Base-by-base conservation (phyloP, 106 monocot genomes). In the Hemerocallis citrina region DNA sequence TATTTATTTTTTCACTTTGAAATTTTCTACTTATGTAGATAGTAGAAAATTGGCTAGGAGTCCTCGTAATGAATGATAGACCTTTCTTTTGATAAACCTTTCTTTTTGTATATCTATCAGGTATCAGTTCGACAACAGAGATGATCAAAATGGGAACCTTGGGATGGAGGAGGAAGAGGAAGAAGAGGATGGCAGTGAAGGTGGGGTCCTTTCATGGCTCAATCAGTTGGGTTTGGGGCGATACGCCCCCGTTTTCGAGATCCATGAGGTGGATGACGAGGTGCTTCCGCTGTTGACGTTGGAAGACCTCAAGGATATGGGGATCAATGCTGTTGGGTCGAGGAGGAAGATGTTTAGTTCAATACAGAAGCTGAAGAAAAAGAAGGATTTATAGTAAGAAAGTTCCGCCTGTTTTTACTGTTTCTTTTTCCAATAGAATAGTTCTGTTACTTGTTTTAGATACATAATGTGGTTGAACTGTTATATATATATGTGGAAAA, bases 281-380 rank as follows among this genome's bases (percentile, higher is more conserved):
- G 92, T 85, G 55, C 74, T 99, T 25, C 92, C 92, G 7, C 21
- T 88, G 55, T 67, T 99, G 55, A 92, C 98, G 0, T 19, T 92
- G 42, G 88, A 92, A 34, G 98, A 99, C 50, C 57, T 99, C 51
- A 92, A 76, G 68, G 92, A 99, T 34, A 99, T 99, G 98, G 92
- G 88, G 35, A 99, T 99, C 14, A 85, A 49, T 62, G 92, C 98
- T 0, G 88, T 99, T 16, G 98, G 98, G 10, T 80, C 98, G 1
- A 77, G 85, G 63, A 71, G 98, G 73, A 99, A 99, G 69, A 69
- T 99, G 65, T 85, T 63, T 62, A 82, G 69, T 63, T 92, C 98
- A 8, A 92, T 99, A 27, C 85, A 99, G 66, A 82, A 80, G 65
- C 80, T 99, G 24, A 49, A 68, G 57, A 86, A 77, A 57, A 60